A percentile compares a stretch with the other conserved stretches of the same genome.
Conservation (phyloP, 768 basidiomycete species). For the Boletus tomentosulus region DNA sequence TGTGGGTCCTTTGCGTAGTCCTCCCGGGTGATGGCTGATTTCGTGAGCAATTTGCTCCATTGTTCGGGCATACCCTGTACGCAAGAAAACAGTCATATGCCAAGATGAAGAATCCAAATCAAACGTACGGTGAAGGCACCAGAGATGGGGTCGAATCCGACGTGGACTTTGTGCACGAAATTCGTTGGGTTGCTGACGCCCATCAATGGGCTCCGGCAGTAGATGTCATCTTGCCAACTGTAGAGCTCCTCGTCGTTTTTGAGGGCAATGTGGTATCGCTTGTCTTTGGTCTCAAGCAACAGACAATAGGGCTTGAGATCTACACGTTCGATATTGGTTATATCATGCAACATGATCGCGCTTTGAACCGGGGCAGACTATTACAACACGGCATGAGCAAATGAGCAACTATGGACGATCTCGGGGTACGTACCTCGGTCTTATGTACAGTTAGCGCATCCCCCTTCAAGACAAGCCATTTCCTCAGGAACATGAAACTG, state of each 20-base stretch:
- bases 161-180: slow-evolving; percentile 98
- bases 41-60: slow-evolving; percentile 95
- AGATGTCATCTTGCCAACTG: slow-evolving; percentile 96
- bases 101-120: background rate
- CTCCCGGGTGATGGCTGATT: slow-evolving; percentile 95
- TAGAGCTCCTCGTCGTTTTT: slow-evolving; percentile 98
- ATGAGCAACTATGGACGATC: background rate
- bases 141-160: slow-evolving; percentile 90
- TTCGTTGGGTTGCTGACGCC: slow-evolving; percentile 94
- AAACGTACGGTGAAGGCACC: slow-evolving; percentile 87
- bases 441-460: slow-evolving; percentile 79
- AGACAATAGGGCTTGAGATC: slow-evolving; percentile 96
- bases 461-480: slow-evolving; percentile 86
- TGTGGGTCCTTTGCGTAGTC: slow-evolving; percentile 97
- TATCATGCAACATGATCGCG: slow-evolving; percentile 65
- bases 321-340: slow-evolving; percentile 84
- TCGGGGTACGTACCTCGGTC: slow-evolving; percentile 68
- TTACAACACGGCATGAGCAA: background rate
- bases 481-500: slow-evolving; percentile 87
- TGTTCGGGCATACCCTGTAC: slow-evolving; percentile 90
- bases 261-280: slow-evolving; percentile 73
- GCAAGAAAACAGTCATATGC: background rate
- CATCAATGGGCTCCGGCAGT: slow-evolving; percentile 86
- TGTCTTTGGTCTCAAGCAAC: slow-evolving; percentile 79
- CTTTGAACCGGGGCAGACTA: slow-evolving; percentile 56